Evolutionary conservation across 495 filamentous ascomycete genomes (phyloP).

Genomic region (Darksidea phi): DNA sequence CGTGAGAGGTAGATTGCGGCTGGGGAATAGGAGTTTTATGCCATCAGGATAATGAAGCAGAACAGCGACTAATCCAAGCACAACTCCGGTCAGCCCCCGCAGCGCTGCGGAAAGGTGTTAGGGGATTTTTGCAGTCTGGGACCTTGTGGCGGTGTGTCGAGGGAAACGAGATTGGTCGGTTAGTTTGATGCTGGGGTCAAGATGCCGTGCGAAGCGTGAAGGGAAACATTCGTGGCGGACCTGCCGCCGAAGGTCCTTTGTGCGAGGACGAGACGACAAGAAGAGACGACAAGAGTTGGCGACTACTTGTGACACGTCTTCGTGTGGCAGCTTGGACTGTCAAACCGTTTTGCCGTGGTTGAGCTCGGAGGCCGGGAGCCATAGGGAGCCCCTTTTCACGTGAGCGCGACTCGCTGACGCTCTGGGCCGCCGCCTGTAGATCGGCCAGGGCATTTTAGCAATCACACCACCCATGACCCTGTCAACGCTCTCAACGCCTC

Average conservation of each 20-base stretch:
- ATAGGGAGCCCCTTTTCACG: background rate
- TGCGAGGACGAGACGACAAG: background rate
- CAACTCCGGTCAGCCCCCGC: background rate
- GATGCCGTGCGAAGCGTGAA: background rate
- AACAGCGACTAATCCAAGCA: background rate
- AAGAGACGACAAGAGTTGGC: background rate
- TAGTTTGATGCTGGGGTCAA: background rate
- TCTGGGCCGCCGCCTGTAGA: background rate
- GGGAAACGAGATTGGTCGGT: background rate
- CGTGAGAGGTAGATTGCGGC: constrained; percentile 7
- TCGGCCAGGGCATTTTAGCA: background rate
- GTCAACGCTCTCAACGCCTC: background rate
- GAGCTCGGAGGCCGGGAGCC: no score
- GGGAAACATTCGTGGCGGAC: background rate
- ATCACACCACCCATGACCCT: constrained; percentile 7
- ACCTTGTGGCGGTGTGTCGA: background rate
- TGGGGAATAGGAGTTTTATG: background rate
- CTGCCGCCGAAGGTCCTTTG: background rate
- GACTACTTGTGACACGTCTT: background rate
- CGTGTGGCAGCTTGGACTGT: background rate
- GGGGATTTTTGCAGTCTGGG: constrained; percentile 16
- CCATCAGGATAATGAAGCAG: background rate
- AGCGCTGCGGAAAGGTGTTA: background rate
- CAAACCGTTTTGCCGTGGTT: background rate
- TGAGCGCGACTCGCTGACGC: background rate